phyloP scores from a whole-genome alignment of 179 eudicot genomes.

The Silene noctiflora region DNA sequence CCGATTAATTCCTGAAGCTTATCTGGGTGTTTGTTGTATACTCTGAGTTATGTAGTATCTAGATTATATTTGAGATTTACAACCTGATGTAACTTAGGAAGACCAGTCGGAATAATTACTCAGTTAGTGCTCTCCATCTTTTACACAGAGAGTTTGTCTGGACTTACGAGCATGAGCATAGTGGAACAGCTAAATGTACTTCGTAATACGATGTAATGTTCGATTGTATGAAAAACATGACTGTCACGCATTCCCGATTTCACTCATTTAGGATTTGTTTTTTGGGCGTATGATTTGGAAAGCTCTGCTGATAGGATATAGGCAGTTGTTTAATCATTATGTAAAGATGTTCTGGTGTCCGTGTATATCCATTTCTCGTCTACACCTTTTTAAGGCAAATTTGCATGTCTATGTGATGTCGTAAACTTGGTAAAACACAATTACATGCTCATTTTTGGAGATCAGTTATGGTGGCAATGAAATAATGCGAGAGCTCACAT shows the following conservation, averaged over 20 bases:
- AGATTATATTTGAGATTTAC: too few relatives aligned
- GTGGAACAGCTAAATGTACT: neutral
- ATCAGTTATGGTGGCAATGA: neutral
- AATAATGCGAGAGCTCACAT: neutral
- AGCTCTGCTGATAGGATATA: neutral
- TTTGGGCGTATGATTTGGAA: neutral
- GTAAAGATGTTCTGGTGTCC: neutral
- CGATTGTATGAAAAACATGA: neutral
- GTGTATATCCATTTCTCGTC: too few relatives aligned
- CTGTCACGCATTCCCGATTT: neutral
- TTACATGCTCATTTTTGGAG: neutral
- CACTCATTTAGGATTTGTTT: neutral
- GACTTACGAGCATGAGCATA: neutral
- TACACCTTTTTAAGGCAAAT: too few relatives aligned
- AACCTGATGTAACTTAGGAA: too few relatives aligned
- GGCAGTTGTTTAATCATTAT: neutral
- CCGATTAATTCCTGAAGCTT: too few relatives aligned
- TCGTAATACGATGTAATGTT: neutral
- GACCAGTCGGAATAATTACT: too few relatives aligned
- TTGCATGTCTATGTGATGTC: too few relatives aligned
- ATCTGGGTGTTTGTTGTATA: too few relatives aligned
- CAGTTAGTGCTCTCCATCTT: too few relatives aligned
- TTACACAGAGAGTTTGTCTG: neutral
- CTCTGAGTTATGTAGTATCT: too few relatives aligned
- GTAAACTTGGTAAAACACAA: neutral